These are phyloP conservation scores for Hortiboletus campestris DNA, from an alignment of 768 basidiomycete genomes.

Conservation along the genomic window DNA sequence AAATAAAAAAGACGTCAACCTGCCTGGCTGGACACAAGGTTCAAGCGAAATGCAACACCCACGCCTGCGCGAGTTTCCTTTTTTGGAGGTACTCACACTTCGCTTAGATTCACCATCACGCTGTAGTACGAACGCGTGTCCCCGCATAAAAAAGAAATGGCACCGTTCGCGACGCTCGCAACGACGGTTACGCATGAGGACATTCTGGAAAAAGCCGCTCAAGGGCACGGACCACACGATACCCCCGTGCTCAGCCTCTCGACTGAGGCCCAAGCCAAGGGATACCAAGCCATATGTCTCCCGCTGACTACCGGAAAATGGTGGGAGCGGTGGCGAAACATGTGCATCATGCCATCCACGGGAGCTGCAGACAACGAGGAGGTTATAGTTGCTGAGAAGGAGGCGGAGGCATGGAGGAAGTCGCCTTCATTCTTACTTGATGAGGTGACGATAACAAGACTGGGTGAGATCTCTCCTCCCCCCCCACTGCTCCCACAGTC, in stretches of 20 bases:
- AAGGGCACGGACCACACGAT: conserved; percentile 26
- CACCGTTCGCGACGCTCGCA: conserved; percentile 30
- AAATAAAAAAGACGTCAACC: background rate
- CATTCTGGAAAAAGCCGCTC: conserved; percentile 32
- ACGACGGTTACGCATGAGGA: conserved; percentile 36
- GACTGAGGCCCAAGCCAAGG: conserved; percentile 54
- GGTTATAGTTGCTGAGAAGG: conserved; percentile 49
- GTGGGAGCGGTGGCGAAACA: conserved; percentile 83
- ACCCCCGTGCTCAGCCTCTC: conserved; percentile 54
- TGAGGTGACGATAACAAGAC: conserved; percentile 85
- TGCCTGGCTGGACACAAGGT: background rate
- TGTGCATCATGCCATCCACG: conserved; percentile 73
- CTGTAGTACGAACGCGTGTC: conserved; percentile 13
- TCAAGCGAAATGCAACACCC: conserved; percentile 15
- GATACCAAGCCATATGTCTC: conserved; percentile 74
- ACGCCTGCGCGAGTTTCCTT: conserved; percentile 17
- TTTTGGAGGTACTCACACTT: conserved; percentile 11
- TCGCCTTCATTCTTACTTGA: conserved; percentile 74
- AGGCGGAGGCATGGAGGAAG: conserved; percentile 85
- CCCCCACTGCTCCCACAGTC: conserved; percentile 12
- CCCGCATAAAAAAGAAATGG: conserved; percentile 16
- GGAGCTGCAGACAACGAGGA: conserved; percentile 34
- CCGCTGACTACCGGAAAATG: conserved; percentile 90
- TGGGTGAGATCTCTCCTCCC: conserved; percentile 47
- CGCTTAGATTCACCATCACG: conserved; percentile 7